Evolutionary conservation across 495 filamentous ascomycete species (phyloP).

Genomic region (Neurospora terricola): DNA sequence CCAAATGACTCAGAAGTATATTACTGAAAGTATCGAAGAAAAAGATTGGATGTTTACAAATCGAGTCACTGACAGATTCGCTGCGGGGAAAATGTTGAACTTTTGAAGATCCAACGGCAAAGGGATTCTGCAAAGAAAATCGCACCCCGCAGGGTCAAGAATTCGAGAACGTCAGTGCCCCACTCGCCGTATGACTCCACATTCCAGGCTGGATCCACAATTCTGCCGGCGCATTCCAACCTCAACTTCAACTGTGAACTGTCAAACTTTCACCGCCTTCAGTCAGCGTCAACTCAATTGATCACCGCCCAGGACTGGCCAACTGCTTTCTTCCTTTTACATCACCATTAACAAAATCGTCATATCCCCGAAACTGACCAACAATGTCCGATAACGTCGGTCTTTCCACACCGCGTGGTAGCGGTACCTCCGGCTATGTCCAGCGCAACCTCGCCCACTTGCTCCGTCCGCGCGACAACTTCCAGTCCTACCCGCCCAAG

Average conservation of each 20-base stretch:
- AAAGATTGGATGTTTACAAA: neutral
- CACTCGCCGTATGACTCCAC: neutral
- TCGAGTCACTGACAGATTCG: neutral
- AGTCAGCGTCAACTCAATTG: neutral
- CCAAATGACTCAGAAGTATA: neutral
- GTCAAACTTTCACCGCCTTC: neutral
- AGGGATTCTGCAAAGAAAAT: neutral
- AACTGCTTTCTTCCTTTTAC: neutral
- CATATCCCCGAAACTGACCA: neutral
- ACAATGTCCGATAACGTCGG: constrained; percentile 96
- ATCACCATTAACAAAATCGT: neutral
- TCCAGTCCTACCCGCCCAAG: constrained; percentile 46
- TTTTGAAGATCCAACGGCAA: neutral
- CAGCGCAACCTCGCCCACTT: constrained; percentile 81
- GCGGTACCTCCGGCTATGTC: constrained; percentile 93
- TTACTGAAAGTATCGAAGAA: neutral
- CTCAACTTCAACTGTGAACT: neutral
- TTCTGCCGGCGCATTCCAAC: neutral
- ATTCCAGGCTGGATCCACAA: neutral
- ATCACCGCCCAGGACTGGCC: neutral
- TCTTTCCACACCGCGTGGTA: constrained; percentile 87
- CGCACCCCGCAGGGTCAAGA: neutral
- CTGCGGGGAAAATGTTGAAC: neutral
- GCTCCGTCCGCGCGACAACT: constrained; percentile 61
- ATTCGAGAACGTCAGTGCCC: neutral